Conservation (phyloP, 2,329 filamentous ascomycete genomes). For the Alternaria ventricosa region DNA sequence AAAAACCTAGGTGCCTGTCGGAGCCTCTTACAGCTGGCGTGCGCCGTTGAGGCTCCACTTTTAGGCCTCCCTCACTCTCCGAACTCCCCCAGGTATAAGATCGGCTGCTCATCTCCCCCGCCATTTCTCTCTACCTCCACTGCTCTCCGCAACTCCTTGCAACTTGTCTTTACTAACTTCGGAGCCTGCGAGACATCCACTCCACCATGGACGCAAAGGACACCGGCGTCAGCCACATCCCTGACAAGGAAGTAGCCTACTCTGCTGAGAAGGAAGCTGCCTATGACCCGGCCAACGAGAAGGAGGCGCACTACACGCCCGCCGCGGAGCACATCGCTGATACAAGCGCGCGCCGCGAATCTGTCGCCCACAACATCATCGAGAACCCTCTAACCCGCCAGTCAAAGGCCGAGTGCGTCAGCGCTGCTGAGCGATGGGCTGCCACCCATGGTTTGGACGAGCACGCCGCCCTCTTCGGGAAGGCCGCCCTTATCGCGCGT, state of each 20-base stretch:
- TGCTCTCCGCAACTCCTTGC: background rate
- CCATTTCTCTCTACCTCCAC: conserved; percentile 2
- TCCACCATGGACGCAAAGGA: conserved; percentile 12
- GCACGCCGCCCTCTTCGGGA: conserved; percentile 65
- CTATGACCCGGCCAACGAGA: conserved; percentile 4
- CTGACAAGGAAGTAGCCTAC: conserved; percentile 7
- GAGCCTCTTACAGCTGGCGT: conserved; percentile 9
- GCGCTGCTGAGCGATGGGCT: conserved; percentile 68
- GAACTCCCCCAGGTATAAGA: conserved; percentile 9
- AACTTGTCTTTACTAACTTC: background rate
- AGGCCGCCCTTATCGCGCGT: conserved; percentile 77
- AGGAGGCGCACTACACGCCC: conserved; percentile 1
- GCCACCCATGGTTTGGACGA: conserved; percentile 64
- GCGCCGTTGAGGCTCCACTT: conserved; percentile 12
- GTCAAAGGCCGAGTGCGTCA: conserved; percentile 57
- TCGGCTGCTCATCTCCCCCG: conserved; percentile 2
- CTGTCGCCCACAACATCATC: conserved; percentile 56
- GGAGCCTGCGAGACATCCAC: background rate
- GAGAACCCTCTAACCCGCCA: conserved; percentile 51
- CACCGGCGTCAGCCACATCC: background rate
- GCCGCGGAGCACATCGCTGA: conserved; percentile 9
- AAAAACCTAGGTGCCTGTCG: background rate
- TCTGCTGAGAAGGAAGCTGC: background rate
- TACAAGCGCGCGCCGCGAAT: conserved; percentile 43
- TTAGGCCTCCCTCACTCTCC: conserved; percentile 13